A percentile compares a stretch with the other conserved stretches of the same genome.
Evolutionary conservation across 1,139 yeast genomes (phyloP).

Genomic region (Sugiyamaella grinbergsii): DNA sequence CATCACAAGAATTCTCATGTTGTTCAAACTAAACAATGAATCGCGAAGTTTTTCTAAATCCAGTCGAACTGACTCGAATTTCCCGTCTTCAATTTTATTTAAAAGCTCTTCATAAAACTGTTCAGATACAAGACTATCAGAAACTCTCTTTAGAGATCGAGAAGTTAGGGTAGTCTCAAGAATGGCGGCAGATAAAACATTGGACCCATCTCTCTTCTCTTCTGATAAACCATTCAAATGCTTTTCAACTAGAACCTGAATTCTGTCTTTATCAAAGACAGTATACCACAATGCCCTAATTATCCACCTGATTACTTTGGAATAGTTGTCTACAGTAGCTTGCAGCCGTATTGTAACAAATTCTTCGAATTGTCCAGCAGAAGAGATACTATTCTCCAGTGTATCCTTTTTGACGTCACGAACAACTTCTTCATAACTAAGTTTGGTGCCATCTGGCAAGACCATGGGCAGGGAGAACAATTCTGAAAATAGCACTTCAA

Average conservation of each 20-base stretch:
- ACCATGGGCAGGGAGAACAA: constrained; percentile 73
- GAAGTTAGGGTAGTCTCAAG: constrained; percentile 56
- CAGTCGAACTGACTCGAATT: constrained; percentile 49
- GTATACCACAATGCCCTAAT: constrained; percentile 62
- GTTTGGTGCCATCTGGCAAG: constrained; percentile 58
- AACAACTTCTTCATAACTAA: constrained; percentile 75
- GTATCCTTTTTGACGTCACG: constrained; percentile 73
- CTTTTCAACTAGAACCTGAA: constrained; percentile 71
- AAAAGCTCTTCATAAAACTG: constrained; percentile 52
- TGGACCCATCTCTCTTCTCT: constrained; percentile 73
- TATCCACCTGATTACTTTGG: constrained; percentile 75
- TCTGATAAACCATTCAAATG: constrained; percentile 76
- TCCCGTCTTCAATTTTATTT: constrained; percentile 45
- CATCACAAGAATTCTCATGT: constrained; percentile 66
- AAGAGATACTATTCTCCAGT: constrained; percentile 46
- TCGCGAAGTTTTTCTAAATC: constrained; percentile 61
- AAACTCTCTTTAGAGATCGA: constrained; percentile 65
- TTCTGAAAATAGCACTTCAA: constrained; percentile 61
- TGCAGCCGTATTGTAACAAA: constrained; percentile 61
- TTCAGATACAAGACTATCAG: constrained; percentile 68
- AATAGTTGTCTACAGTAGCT: constrained; percentile 64
- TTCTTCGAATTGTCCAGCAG: constrained; percentile 64
- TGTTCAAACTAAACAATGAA: constrained; percentile 59
- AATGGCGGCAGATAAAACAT: constrained; percentile 66
- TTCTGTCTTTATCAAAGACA: constrained; percentile 71